Evolutionary conservation across 805 yeast genomes (phyloP).

Genomic region (Metschnikowia santaceciliae): DNA sequence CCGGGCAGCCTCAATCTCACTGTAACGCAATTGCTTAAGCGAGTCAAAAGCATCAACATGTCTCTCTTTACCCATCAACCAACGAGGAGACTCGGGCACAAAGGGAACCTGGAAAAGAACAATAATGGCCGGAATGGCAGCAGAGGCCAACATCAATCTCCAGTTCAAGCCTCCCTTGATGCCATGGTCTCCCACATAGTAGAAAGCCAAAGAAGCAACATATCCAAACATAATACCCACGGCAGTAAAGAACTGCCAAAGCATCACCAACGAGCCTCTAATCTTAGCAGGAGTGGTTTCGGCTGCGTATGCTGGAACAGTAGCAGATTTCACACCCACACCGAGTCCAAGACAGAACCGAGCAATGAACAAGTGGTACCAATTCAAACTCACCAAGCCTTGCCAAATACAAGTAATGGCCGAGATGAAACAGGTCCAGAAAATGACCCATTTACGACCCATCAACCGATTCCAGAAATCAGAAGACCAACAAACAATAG

Average conservation of each 20-base stretch:
- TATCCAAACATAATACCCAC: conserved; percentile 69
- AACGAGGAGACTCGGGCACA: conserved; percentile 69
- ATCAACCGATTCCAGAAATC: conserved; percentile 47
- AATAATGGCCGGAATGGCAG: conserved; percentile 52
- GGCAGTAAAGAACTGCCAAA: conserved; percentile 76
- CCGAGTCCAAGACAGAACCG: conserved; percentile 61
- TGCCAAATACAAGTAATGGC: conserved; percentile 66
- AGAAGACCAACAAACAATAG: conserved; percentile 60
- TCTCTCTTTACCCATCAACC: conserved; percentile 55
- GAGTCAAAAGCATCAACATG: conserved; percentile 49
- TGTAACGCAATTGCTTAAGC: conserved; percentile 42
- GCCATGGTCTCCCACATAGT: conserved; percentile 45
- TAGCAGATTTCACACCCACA: conserved; percentile 62
- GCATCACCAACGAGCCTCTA: conserved; percentile 65
- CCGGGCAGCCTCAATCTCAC: conserved; percentile 56
- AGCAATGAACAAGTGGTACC: conserved; percentile 59
- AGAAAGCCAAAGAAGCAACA: conserved; percentile 56
- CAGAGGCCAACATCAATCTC: conserved; percentile 65
- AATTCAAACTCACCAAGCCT: conserved; percentile 51
- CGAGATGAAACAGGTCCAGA: conserved; percentile 56
- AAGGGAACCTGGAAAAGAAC: conserved; percentile 48
- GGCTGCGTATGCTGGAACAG: conserved; percentile 55
- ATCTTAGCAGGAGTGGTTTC: conserved; percentile 39
- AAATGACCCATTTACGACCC: conserved; percentile 61
- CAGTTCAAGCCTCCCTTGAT: conserved; percentile 49